Evolutionary conservation across 257 asterid genomes (phyloP), one percentile per base, ranked within the genome.

Genomic region (Nicotiana otophora): DNA sequence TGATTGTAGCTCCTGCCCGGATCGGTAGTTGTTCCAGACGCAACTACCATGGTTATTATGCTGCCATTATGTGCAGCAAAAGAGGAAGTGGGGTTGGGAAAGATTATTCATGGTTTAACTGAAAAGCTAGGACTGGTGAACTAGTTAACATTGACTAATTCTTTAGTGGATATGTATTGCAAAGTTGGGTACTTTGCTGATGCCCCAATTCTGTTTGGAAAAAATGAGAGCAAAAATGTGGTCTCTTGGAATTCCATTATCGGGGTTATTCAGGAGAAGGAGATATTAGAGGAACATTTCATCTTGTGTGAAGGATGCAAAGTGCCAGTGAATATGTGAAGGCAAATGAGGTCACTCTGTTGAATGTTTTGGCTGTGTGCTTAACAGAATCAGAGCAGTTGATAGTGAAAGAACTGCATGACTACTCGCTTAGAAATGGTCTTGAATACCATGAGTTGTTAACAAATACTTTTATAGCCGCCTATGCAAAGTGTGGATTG

Each of bases 231-330:
- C 77, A 86, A 77, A 80, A 86, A 65, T 76, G 68, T 83, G 20
- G 88, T 86, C 82, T 76, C 86, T 66, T 86, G 84, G 83, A 86
- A 87, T 77, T 82, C 88, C 0, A 81, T 87, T 12, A 84, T 87
- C 11, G 83, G 86, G 86, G 83, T 68, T 87, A 75, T 82, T 77
- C 86, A 15, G 83, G 86, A 53, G 57, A 64, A 62, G 87, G 87
- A 48, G 77, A 81, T 84, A 57, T 82, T 63, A 31, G 46, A 62
- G 69, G 82, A 66, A 82, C 86, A 57, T 80, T 84, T 82, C 72
- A 76, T 58, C 86, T 84, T 55, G 5, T 80, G 65, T 33, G 85
- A 55, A 75, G 81, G 69, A 84, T 87, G 90, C 83, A 72, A 69
- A 34, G 60, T 39, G 46, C 31, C 0, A 3, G 62, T 2, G 84